These are phyloP conservation scores for Leptomonas seymouri DNA, from an alignment of 208 protist genomes.

Conservation along the genomic window DNA sequence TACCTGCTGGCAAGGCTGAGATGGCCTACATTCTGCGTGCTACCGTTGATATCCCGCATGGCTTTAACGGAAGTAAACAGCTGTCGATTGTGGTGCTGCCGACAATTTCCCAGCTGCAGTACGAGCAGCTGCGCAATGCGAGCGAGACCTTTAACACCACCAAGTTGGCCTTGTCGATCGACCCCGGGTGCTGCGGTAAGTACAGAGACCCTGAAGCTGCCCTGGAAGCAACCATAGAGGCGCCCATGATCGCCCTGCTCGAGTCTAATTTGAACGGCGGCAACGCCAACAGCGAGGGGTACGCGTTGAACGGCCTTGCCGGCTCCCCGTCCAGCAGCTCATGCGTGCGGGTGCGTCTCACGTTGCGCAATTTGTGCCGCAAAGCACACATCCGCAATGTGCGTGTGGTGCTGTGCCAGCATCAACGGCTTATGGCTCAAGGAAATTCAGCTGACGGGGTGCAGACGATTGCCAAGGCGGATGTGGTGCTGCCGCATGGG, in stretches of 20 bases:
- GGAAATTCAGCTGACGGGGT: constrained; percentile 9
- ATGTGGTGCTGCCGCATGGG: constrained; percentile 11
- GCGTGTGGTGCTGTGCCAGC: constrained; percentile 29
- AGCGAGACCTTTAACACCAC: background rate
- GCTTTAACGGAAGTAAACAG: constrained; percentile 39
- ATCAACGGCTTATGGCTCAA: constrained; percentile 23
- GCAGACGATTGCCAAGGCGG: constrained; percentile 9
- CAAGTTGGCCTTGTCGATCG: constrained; percentile 20
- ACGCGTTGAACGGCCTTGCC: background rate
- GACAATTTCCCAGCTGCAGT: constrained; percentile 31
- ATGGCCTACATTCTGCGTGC: constrained; percentile 40
- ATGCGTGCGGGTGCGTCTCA: background rate
- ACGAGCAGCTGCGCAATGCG: constrained; percentile 14
- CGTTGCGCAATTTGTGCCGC: constrained; percentile 15
- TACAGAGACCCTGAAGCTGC: constrained; percentile 20
- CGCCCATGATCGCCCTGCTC: constrained; percentile 6
- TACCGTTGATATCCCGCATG: constrained; percentile 40
- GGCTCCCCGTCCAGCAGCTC: background rate
- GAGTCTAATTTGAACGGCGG: background rate
- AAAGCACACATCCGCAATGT: constrained; percentile 29
- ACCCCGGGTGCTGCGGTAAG: constrained; percentile 35
- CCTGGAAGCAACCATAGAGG: constrained; percentile 11
- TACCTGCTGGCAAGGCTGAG: constrained; percentile 8
- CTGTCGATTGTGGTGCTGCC: constrained; percentile 21
- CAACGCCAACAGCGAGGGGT: background rate